Conservation (phyloP, 208 protist species). For the Trypanosoma boissoni region DNA sequence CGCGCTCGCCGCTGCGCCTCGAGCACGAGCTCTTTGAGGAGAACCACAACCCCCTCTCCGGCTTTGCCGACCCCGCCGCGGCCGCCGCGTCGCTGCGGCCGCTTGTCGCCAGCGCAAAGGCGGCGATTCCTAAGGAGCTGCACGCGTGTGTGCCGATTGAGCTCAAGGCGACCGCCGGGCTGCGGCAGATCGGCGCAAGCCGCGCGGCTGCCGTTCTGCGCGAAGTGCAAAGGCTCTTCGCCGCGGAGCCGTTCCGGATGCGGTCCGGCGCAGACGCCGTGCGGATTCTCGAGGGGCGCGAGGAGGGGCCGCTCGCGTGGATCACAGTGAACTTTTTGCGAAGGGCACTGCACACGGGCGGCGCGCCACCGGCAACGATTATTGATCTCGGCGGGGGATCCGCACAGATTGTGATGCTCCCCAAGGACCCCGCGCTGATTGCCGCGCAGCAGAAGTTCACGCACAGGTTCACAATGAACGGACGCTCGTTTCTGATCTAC, state of each 20-base stretch:
- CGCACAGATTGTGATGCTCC: conserved; percentile 78
- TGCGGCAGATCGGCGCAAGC: conserved; percentile 46
- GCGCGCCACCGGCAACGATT: conserved; percentile 33
- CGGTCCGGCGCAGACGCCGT: conserved; percentile 36
- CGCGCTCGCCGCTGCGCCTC: conserved; percentile 25
- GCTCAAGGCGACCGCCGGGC: conserved; percentile 71
- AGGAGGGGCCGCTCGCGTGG: conserved; percentile 84
- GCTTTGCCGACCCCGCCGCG: conserved; percentile 24
- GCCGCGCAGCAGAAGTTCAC: conserved; percentile 9
- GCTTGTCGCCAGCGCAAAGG: conserved; percentile 34
- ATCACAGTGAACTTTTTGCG: conserved; percentile 83
- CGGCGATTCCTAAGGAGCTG: conserved; percentile 32
- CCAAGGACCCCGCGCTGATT: conserved; percentile 13
- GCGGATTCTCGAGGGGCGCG: conserved; percentile 73
- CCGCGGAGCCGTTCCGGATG: conserved; percentile 37
- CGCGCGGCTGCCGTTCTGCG: conserved; percentile 34
- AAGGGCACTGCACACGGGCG: conserved; percentile 11
- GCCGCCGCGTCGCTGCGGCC: conserved; percentile 31
- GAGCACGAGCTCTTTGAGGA: conserved; percentile 51
- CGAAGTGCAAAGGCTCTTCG: conserved; percentile 28
- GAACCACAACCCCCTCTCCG: conserved; percentile 42
- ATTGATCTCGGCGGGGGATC: conserved; percentile 83
- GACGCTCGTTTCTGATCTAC: conserved; percentile 43
- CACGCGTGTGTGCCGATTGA: conserved; percentile 54
- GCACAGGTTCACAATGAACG: conserved; percentile 27